Evolutionary conservation across 2,329 filamentous ascomycete genomes (phyloP), one percentile per base, ranked within the genome.

Genomic region (Hansfordia pulvinata): DNA sequence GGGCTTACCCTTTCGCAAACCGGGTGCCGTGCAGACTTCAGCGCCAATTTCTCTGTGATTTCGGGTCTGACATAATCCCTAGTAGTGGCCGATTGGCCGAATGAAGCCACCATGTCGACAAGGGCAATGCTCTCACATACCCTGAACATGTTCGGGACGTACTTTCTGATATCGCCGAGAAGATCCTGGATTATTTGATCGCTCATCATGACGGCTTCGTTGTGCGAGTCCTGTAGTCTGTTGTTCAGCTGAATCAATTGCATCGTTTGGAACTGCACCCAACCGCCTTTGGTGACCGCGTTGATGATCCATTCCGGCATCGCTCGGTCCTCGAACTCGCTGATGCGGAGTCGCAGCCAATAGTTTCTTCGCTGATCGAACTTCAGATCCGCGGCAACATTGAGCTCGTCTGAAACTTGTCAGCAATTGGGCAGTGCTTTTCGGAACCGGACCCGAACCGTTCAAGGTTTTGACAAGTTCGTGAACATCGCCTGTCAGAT

Each of bases 41-140:
- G 63, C 1, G 77, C 81, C 15, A 92, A 53, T 0, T 72, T 75
- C 4, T 72, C 64, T 2, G 68, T 69, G 15, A 88, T 55, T 24
- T 78, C 68, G 1, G 85, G 84, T 10, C 75, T 64, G 6, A 72
- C 64, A 32, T 69, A 72, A 25, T 62, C 58, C 26, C 52, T 47
- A 0, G 65, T 68, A 0, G 75, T 82, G 9, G 76, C 74, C 2
- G 86, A 51, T 13, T 93, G 75, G 1, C 71, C 76, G 47, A 93
- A 92, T 0, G 78, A 69, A 2, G 72, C 56, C 16, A 92, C 60
- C 77, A 93, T 88, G 49, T 98, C 90, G 2, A 94, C 60, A 42
- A 93, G 67, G 3, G 80, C 83, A 35, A 96, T 71, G 9, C 80
- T 76, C 47, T 96, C 86, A 38, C 83, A 90, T 20, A 92, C 70